phyloP scores from a whole-genome alignment of 257 asterid species.

The Leonotis leonurus region DNA sequence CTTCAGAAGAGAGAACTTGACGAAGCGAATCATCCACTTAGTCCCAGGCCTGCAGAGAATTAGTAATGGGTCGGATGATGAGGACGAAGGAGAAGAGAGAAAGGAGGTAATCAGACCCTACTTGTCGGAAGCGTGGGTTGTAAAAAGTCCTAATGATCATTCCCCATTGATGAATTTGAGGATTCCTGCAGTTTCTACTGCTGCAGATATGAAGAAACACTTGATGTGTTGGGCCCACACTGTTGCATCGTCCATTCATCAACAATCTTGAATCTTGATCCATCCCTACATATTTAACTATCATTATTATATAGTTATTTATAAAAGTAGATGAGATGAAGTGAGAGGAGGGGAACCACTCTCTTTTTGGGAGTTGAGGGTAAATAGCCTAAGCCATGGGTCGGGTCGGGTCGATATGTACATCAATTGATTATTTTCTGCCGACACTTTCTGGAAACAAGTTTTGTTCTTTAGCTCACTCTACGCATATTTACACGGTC shows the following conservation, averaged over 20 bases:
- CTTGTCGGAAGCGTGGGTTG: slow-evolving; percentile 52
- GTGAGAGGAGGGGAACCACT: neutral
- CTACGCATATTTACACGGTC: neutral
- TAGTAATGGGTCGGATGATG: neutral
- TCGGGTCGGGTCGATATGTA: neutral
- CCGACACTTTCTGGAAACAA: neutral
- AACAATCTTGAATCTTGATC: slow-evolving; percentile 26
- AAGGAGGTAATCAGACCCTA: slow-evolving; percentile 36
- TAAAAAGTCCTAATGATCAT: slow-evolving; percentile 13
- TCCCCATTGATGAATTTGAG: slow-evolving; percentile 42
- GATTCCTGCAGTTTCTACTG: slow-evolving; percentile 27
- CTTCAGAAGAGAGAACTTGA: slow-evolving; percentile 36
- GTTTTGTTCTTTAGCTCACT: neutral
- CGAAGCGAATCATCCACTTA: slow-evolving; percentile 33
- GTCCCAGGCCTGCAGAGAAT: slow-evolving; percentile 55
- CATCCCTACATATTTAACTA: no score
- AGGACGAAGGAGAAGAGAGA: neutral
- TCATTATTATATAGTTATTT: no score
- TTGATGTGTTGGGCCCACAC: slow-evolving; percentile 57
- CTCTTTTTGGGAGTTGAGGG: neutral
- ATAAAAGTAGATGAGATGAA: neutral
- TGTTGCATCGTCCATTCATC: slow-evolving; percentile 45
- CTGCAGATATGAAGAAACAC: slow-evolving; percentile 60
- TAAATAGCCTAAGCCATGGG: no score
- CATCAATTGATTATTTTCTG: neutral